Evolutionary conservation across 2,329 filamentous ascomycete species (phyloP).

Genomic region (Parascedosporium putredinis): DNA sequence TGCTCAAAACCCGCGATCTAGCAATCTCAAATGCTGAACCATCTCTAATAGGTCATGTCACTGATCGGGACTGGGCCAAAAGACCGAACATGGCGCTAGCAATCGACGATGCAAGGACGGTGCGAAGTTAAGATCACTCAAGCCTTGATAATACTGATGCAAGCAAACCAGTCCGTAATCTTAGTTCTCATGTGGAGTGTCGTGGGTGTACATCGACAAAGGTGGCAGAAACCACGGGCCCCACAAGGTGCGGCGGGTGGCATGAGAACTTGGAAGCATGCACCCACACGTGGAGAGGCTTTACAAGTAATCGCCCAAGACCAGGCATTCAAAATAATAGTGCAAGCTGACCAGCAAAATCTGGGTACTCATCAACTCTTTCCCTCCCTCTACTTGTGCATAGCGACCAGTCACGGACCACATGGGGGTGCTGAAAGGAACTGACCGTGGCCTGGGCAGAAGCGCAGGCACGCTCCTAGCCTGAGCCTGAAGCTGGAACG

Average conservation of each 20-base stretch:
- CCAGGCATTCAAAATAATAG: no score
- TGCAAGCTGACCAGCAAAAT: no score
- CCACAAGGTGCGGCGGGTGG: not conserved
- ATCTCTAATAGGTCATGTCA: no score
- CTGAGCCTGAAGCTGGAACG: constrained; percentile 1
- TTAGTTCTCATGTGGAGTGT: not conserved
- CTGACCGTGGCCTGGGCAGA: no score
- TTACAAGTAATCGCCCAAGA: not conserved
- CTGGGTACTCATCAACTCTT: no score
- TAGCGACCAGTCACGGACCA: no score
- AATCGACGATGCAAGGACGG: no score
- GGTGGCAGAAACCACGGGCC: not conserved
- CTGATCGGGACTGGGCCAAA: not conserved
- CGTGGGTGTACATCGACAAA: not conserved
- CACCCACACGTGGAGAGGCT: not conserved
- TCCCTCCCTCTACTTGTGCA: no score
- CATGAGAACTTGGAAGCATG: not conserved
- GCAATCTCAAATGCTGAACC: no score
- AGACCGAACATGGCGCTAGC: not conserved
- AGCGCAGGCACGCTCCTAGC: not conserved
- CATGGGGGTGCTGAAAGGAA: no score
- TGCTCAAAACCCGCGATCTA: no score
- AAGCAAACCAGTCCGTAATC: not conserved
- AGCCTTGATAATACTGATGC: not conserved
- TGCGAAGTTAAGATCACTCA: not conserved